phyloP scores from a whole-genome alignment of 257 asterid species.

The Solanum pimpinellifolium region DNA sequence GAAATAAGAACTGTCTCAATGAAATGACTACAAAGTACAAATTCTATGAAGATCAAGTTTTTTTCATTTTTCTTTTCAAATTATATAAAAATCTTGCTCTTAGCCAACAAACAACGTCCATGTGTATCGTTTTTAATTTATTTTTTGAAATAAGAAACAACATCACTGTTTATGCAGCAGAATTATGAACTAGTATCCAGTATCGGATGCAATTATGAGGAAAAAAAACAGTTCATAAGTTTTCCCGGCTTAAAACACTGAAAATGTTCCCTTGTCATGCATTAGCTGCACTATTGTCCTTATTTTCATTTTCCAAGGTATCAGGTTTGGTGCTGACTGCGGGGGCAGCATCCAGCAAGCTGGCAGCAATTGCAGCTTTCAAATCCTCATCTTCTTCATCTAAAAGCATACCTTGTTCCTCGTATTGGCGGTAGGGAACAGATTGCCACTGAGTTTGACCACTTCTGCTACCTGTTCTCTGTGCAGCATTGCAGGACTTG shows the following conservation, averaged over 20 bases:
- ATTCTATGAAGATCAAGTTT: neutral
- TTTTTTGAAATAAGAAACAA: neutral
- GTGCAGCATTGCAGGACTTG: slow-evolving; percentile 52
- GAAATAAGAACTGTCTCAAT: neutral
- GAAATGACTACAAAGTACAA: neutral
- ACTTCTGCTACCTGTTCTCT: slow-evolving; percentile 12
- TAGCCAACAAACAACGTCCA: neutral
- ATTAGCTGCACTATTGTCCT: slow-evolving; percentile 2
- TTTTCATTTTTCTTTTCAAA: neutral
- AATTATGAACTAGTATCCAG: neutral
- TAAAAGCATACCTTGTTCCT: slow-evolving; percentile 10
- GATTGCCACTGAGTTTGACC: slow-evolving; percentile 8
- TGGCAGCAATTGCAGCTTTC: slow-evolving; percentile 95
- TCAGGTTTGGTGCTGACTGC: slow-evolving; percentile 13
- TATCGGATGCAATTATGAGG: neutral
- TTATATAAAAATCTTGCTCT: neutral
- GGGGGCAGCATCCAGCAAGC: slow-evolving; percentile 58
- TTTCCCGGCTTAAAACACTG: neutral
- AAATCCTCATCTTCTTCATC: slow-evolving; percentile 85
- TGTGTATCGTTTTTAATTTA: neutral
- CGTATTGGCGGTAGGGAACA: slow-evolving; percentile 10
- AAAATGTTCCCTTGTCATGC: neutral
- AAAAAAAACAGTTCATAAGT: neutral
- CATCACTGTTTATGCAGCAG: neutral
- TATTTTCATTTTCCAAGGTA: slow-evolving; percentile 16